Evolutionary conservation across 78 protist genomes (phyloP).

Genomic region (Diacronema lutheri): DNA sequence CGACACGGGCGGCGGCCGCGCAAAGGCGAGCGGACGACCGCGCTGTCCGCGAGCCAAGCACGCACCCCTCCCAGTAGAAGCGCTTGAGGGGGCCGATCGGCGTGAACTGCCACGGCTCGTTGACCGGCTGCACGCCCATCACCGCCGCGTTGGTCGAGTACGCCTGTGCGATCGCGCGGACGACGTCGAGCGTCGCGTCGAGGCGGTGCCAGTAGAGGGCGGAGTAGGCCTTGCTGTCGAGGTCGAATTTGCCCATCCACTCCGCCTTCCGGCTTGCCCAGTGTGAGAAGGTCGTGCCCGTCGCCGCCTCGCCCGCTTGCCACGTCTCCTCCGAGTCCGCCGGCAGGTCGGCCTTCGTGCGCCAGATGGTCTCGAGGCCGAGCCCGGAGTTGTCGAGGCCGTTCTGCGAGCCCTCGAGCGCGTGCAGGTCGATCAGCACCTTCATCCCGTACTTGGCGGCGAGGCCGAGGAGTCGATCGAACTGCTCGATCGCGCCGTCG

Average conservation of each 20-base stretch:
- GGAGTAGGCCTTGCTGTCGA: not conserved
- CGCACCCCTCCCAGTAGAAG: constrained; percentile 9
- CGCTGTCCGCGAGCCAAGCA: too few species aligned
- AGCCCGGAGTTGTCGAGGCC: constrained; percentile 5
- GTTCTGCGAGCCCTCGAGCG: not conserved
- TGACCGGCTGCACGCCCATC: not conserved
- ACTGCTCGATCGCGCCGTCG: not conserved
- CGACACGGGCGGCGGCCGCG: too few species aligned
- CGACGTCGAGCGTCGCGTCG: not conserved
- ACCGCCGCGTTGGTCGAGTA: not conserved
- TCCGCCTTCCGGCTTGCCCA: not conserved
- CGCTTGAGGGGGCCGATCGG: not conserved
- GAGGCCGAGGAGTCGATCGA: not conserved
- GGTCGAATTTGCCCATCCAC: not conserved
- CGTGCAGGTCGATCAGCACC: not conserved
- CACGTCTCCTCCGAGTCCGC: too few species aligned
- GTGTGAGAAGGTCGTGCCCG: too few species aligned
- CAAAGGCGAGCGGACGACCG: too few species aligned
- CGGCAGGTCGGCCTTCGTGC: not conserved
- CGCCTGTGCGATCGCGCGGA: not conserved
- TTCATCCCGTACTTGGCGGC: not conserved
- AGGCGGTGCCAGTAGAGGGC: not conserved
- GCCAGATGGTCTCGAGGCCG: not conserved
- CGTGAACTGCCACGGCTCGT: constrained; percentile 25
- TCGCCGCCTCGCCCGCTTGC: too few species aligned